phyloP scores from a whole-genome alignment of 164 flowering plant species.

The Sedum album region DNA sequence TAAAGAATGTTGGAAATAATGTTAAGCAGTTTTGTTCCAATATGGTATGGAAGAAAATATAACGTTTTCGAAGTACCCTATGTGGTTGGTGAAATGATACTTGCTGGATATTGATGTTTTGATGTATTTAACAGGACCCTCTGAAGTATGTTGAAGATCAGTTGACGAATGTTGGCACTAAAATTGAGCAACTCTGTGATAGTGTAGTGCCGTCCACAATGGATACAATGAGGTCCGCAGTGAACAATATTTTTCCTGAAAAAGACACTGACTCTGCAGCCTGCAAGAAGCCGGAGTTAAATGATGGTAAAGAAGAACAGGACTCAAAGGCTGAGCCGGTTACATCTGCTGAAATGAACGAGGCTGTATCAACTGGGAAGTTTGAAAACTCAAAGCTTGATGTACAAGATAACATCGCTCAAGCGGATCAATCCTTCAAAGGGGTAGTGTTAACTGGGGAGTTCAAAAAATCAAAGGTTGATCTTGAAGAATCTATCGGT shows the following conservation, averaged over 20 bases:
- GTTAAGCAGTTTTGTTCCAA: constrained; percentile 2
- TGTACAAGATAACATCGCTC: too few relatives aligned
- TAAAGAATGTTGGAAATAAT: constrained; percentile 19
- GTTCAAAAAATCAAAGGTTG: too few relatives aligned
- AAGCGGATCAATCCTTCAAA: too few relatives aligned
- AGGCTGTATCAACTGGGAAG: too few relatives aligned
- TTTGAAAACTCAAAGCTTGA: too few relatives aligned
- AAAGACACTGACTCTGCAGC: background rate
- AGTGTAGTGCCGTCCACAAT: background rate
- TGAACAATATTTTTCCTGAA: background rate
- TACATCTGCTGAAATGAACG: background rate
- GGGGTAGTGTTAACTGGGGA: too few relatives aligned
- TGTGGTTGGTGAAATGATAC: background rate
- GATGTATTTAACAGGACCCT: background rate
- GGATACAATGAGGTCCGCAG: background rate
- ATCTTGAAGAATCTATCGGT: too few relatives aligned
- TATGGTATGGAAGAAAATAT: background rate
- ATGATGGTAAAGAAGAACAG: background rate
- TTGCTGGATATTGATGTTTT: background rate
- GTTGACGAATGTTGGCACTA: background rate
- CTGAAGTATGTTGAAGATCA: constrained; percentile 3
- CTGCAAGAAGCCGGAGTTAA: background rate
- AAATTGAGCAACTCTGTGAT: background rate
- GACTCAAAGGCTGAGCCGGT: background rate
- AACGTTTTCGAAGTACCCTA: background rate